phyloP scores from a whole-genome alignment of 495 filamentous ascomycete species.

The Jackrogersella multiformis region DNA sequence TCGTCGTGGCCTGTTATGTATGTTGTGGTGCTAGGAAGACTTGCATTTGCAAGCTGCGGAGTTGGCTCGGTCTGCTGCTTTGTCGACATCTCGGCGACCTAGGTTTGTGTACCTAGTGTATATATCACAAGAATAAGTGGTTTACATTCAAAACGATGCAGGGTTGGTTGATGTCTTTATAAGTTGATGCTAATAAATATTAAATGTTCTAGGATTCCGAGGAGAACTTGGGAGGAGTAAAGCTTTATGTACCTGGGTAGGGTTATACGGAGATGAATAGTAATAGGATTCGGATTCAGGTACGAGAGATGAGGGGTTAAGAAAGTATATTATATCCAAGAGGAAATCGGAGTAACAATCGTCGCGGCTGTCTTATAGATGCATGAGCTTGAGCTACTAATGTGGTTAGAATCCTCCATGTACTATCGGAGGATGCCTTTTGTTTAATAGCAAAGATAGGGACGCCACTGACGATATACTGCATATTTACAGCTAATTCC shows the following conservation, averaged over 20 bases:
- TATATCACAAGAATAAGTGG: not conserved
- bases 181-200: not conserved
- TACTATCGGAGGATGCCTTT: not conserved
- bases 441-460: not conserved
- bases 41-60: conserved; percentile 32
- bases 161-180: too few relatives aligned
- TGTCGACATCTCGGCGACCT: conserved; percentile 20
- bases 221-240: not conserved
- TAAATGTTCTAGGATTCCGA: not conserved
- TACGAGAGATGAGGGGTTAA: not conserved
- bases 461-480: not conserved
- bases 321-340: not conserved
- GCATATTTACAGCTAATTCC: too few relatives aligned
- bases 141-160: too few relatives aligned
- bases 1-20: conserved; percentile 54
- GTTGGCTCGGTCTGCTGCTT: conserved; percentile 10
- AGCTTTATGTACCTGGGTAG: too few relatives aligned
- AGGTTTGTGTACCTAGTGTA: not conserved
- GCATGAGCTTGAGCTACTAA: not conserved
- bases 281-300: too few relatives aligned
- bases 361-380: not conserved
- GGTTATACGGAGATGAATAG: too few relatives aligned
- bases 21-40: conserved; percentile 50
- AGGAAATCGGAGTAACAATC: not conserved
- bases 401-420: not conserved